Evolutionary conservation across 2,329 filamentous ascomycete species (phyloP).

Genomic region (Harringtonia lauricola): DNA sequence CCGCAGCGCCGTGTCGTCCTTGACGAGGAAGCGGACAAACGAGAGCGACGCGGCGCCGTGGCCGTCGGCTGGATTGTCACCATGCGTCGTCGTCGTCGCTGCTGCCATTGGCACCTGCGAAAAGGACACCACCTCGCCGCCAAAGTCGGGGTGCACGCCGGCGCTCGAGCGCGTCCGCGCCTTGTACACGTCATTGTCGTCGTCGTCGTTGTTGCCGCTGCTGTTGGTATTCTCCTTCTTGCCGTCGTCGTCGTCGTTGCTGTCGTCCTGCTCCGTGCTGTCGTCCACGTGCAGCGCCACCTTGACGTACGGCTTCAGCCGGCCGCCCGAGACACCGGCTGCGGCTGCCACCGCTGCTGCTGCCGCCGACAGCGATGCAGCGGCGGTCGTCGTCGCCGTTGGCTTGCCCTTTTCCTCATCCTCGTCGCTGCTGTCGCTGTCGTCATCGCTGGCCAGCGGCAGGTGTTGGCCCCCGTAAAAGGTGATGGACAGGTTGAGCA

Average conservation of each 20-base stretch:
- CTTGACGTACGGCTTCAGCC: constrained; percentile 73
- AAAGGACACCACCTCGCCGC: constrained; percentile 46
- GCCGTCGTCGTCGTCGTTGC: constrained; percentile 15
- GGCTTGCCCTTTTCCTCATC: not conserved
- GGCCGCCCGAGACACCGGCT: too few species aligned
- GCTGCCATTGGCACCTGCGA: constrained; percentile 34
- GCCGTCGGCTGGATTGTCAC: constrained; percentile 20
- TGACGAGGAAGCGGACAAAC: constrained; percentile 74
- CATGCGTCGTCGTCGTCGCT: constrained; percentile 34
- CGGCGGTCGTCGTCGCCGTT: not conserved
- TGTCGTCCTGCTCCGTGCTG: not conserved
- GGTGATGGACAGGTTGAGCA: constrained; percentile 59
- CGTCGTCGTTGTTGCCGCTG: constrained; percentile 31
- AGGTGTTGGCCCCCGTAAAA: constrained; percentile 69
- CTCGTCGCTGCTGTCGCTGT: not conserved
- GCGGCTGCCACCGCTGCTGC: not conserved
- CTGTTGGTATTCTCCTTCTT: too few species aligned
- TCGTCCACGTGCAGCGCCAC: constrained; percentile 74
- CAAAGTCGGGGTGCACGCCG: constrained; percentile 49
- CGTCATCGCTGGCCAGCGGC: constrained; percentile 26
- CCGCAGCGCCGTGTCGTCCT: constrained; percentile 62
- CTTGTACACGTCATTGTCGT: constrained; percentile 45
- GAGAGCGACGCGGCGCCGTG: constrained; percentile 48
- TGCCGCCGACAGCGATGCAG: not conserved
- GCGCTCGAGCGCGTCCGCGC: constrained; percentile 28